phyloP scores from a whole-genome alignment of 257 asterid species.

The Lycium ferocissimum region DNA sequence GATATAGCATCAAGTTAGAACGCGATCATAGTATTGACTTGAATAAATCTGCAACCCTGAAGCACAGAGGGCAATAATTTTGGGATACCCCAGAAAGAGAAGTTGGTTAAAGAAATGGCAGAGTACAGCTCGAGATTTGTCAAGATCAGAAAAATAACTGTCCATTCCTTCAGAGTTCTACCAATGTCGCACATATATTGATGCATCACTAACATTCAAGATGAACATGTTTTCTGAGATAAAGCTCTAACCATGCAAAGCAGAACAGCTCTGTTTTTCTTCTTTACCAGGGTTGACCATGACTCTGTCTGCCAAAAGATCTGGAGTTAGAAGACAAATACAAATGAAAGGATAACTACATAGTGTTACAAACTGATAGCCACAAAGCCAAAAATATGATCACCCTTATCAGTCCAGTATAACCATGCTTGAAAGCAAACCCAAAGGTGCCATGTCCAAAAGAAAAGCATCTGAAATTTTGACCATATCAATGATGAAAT shows the following conservation, averaged over 20 bases:
- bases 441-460: conserved; percentile 61
- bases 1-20: not conserved
- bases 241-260: conserved; percentile 50
- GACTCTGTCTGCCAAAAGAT: conserved; percentile 46
- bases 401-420: conserved; percentile 54
- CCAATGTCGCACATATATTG: not conserved
- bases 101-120: not conserved
- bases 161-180: not conserved
- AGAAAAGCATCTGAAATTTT: conserved; percentile 50
- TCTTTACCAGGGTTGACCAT: conserved; percentile 44
- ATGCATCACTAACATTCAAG: conserved; percentile 8
- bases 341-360: conserved; percentile 19
- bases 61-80: not conserved
- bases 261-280: conserved; percentile 42
- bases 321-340: conserved; percentile 15
- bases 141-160: not conserved
- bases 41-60: not conserved
- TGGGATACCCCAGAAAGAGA: not conserved
- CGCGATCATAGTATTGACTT: not conserved
- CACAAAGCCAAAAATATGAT: not conserved
- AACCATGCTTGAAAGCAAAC: conserved; percentile 50
- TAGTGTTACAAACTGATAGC: not conserved
- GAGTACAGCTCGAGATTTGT: not conserved
- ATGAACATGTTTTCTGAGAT: not conserved
- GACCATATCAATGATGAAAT: not conserved